A percentile compares a stretch with the other conserved stretches of the same genome.
Conservation (phyloP, 2,329 filamentous ascomycete genomes). For the Didymella pomorum region DNA sequence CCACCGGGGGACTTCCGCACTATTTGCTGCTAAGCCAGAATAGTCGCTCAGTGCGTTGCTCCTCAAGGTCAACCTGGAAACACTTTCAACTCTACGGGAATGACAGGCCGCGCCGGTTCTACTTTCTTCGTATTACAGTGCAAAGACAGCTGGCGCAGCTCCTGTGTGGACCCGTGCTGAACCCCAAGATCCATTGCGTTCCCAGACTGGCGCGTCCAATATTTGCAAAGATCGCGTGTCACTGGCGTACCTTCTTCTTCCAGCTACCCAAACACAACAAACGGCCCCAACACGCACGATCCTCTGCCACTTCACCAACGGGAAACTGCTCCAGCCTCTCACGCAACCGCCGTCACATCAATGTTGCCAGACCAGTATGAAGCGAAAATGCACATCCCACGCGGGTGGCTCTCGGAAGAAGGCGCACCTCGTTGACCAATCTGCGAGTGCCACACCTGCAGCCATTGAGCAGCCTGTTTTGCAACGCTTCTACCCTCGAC, state of each 20-base stretch:
- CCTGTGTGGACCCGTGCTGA: background rate
- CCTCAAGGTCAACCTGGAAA: slow-evolving; percentile 7
- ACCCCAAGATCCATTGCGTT: background rate
- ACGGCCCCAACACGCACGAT: slow-evolving; percentile 7
- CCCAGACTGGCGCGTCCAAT: slow-evolving; percentile 1
- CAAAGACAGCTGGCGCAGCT: background rate
- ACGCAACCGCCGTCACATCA: background rate
- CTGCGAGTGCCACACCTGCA: slow-evolving; percentile 42
- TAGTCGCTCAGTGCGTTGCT: slow-evolving; percentile 12
- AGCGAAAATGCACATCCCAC: slow-evolving; percentile 41
- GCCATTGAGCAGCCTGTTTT: slow-evolving; percentile 68
- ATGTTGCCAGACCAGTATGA: slow-evolving; percentile 33
- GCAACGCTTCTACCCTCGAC: slow-evolving; percentile 70
- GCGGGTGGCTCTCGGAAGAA: slow-evolving; percentile 36
- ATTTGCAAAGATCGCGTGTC: background rate
- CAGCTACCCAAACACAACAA: slow-evolving; percentile 17
- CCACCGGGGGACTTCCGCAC: background rate
- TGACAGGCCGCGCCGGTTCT: background rate
- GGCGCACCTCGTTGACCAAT: slow-evolving; percentile 39
- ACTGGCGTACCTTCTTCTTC: slow-evolving; percentile 14
- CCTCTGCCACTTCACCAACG: slow-evolving; percentile 13
- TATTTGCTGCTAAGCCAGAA: slow-evolving; percentile 5
- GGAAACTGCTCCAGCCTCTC: background rate
- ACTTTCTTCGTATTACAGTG: background rate
- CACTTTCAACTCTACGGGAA: slow-evolving; percentile 10